Evolutionary conservation across 208 protist species (phyloP), one percentile per base, ranked within the genome.

Genomic region (Leishmania lainsoni): DNA sequence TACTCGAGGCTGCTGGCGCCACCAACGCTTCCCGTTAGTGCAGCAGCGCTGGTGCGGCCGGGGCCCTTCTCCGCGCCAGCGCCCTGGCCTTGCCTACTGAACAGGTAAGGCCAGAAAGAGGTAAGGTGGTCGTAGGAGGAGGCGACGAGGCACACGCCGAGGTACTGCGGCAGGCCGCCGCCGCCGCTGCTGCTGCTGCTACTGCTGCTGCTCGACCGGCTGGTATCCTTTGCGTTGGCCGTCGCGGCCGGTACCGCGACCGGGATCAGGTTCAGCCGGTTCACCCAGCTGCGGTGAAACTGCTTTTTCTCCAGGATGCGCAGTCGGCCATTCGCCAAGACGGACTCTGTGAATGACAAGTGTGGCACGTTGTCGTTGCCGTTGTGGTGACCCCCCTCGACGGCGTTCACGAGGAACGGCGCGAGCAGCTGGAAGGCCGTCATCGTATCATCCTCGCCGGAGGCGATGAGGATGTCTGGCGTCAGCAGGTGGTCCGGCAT

Each of bases 231-330:
- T 17, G 39, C 26, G 39, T 10, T 59, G 8, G n/a, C n/a, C 2
- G 59, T 5, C 22, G 70, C 39, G 42, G 79, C 75, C 39, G 87
- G 89, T 69, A 90, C 10, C 54, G 81, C 81, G 59, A 94, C 75
- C 2, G 91, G 94, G 52, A 96, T 71, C n/a, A 83, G 32, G 56
- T 80, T 77, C 14, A 95, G 61, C 35, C 89, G 79, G 54, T 10
- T 88, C 68, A 97, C 91, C 92, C 94, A 97, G 77, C 92, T 96
- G 17, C 85, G 83, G 76, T 97, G 94, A 58, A 95, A 95, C 17
- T 49, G 76, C 56, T 89, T 87, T 71, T 88, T 87, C 77, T 94
- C 87, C 26, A 94, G 82, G 58, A 93, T 84, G 65, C 83, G 79
- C 45, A 93, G 83, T 17, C 79, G 72, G 6, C 81, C 83, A 26